Conservation (phyloP, 176 grass and related monocot genomes). For the bread wheat (Triticum aestivum) region DNA sequence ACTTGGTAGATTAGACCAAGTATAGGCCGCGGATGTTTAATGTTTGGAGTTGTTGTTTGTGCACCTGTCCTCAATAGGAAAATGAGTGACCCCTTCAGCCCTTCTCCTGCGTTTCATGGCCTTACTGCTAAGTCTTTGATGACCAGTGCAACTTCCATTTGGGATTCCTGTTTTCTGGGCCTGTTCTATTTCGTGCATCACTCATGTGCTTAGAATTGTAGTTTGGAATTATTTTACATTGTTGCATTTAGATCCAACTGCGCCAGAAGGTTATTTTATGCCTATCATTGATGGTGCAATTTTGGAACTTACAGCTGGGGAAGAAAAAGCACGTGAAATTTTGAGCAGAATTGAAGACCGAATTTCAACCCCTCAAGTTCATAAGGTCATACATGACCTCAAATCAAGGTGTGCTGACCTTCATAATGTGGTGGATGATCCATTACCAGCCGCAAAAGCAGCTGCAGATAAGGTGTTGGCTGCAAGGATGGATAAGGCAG, state of each 20-base stretch:
- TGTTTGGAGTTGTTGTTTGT: not conserved
- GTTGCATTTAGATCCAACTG: not conserved
- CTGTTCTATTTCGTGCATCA: not conserved
- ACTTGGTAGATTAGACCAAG: not conserved
- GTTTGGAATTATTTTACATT: not conserved
- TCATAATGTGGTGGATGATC: constrained; percentile 41
- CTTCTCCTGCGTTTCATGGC: not conserved
- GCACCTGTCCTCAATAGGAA: not conserved
- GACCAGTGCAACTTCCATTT: not conserved
- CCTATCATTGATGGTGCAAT: constrained; percentile 1
- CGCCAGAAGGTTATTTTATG: not conserved
- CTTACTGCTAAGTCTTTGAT: not conserved
- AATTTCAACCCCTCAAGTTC: constrained; percentile 41
- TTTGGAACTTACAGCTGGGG: constrained; percentile 38
- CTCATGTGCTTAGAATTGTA: not conserved
- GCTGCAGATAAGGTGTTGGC: constrained; percentile 43
- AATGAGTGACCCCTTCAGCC: not conserved
- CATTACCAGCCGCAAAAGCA: constrained; percentile 50
- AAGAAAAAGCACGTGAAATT: constrained; percentile 27
- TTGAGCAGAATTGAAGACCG: not conserved
- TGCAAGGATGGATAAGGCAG: constrained; percentile 27
- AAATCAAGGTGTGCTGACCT: constrained; percentile 59
- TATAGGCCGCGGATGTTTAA: not conserved
- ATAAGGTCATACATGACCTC: constrained; percentile 35
- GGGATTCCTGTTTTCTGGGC: not conserved